Base-by-base conservation (phyloP, 192 early-diverging fungal genomes). In the Diversispora eburnea region DNA sequence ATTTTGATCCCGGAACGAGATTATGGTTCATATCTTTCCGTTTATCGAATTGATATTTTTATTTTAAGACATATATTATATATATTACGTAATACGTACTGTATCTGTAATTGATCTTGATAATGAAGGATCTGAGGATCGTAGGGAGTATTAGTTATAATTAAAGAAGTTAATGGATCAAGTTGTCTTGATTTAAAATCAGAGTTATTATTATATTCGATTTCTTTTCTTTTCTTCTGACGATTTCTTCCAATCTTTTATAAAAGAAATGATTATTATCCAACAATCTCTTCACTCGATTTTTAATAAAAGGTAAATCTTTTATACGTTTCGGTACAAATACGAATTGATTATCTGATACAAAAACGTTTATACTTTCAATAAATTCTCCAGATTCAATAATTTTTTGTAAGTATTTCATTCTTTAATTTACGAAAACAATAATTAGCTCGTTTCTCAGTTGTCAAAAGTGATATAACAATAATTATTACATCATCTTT, bases 301-400 rank as follows among this genome's bases (percentile, higher is more conserved):
- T 10, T 59, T 10, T 47, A 46, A 72, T 47, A 4, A 72, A 33
- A 72, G 57, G 70, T 0, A 72, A 60, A 46, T 13, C 20, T 72
- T 42, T 58, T 60, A 72, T 59, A 72, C 46, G 33, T 72, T 72
- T 72, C 22, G 55, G 70, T 72, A 72, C 42, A 59, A 72, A 59
- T 48, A 59, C 1, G 45, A 60, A 5, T 59, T 70, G 68, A 60
- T 59, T 72, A 58, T 72, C 70, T 59, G 56, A 58, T 60, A 72
- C 41, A 17, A 72, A 72, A 48, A 0, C 22, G 39, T 60, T 72
- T 57, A 72, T 59, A 39, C 45, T 4, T 60, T 57, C 70, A 60
- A 60, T 13, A 72, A 72, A 72, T 13, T 72, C 43, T 60, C 59
- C 70, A 4, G 70, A 48, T n/a, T 72, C 70, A 6, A 48, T 20